Percentiles rank a stretch among this genome's conserved stretches.
phyloP scores from a whole-genome alignment of 2,329 filamentous ascomycete genomes.

The Ophiostoma pallidulum region DNA sequence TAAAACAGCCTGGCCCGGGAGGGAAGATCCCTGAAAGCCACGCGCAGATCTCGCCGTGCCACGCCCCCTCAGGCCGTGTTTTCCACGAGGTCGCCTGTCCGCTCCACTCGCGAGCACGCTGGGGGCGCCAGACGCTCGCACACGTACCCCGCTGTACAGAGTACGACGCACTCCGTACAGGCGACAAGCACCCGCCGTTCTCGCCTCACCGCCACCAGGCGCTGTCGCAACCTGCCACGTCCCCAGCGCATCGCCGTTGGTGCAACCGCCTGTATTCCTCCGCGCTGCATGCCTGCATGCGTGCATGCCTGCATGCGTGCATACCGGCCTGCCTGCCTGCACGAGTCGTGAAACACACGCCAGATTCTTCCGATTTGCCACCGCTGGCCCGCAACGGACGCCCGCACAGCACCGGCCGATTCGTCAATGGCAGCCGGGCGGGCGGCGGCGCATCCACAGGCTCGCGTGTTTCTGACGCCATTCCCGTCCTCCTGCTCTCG shows the following conservation, averaged over 20 bases:
- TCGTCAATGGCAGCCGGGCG: neutral
- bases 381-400: neutral
- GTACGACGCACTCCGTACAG: neutral
- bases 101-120: slow-evolving; percentile 11
- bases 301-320: too few species aligned
- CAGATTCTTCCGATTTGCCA: slow-evolving; percentile 2
- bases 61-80: slow-evolving; percentile 19
- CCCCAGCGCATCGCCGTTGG: too few species aligned
- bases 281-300: too few species aligned
- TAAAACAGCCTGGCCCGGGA: slow-evolving; percentile 22
- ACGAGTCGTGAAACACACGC: neutral
- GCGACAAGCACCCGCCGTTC: neutral
- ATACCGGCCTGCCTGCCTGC: too few species aligned
- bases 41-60: slow-evolving; percentile 29
- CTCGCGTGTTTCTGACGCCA: too few species aligned
- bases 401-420: neutral
- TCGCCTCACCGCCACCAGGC: neutral
- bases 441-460: neutral
- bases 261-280: too few species aligned
- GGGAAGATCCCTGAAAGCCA: slow-evolving; percentile 29
- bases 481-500: too few species aligned
- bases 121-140: too few species aligned
- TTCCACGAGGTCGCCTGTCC: slow-evolving; percentile 18
- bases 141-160: slow-evolving; percentile 11
- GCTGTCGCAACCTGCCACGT: too few species aligned